Conservation (phyloP, 192 early-diverging fungal species). For the Rhizoclosmatium sp. region DNA sequence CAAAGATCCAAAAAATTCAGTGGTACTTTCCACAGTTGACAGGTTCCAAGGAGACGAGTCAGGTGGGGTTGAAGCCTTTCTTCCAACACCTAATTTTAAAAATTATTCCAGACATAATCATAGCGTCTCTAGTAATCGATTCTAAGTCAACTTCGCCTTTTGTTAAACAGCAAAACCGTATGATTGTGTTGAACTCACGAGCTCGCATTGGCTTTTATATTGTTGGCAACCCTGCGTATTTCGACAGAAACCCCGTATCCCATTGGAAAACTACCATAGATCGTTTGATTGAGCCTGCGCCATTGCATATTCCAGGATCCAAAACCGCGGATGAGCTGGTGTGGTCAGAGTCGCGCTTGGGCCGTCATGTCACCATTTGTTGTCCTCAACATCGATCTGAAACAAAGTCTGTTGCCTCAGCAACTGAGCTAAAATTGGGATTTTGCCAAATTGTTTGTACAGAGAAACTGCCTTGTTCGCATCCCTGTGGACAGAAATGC, state of each 20-base stretch:
- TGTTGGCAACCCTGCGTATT: slow-evolving; percentile 43
- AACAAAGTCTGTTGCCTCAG: not conserved
- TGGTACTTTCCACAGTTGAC: slow-evolving; percentile 39
- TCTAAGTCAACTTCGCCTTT: slow-evolving; percentile 43
- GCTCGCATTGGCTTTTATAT: slow-evolving; percentile 47
- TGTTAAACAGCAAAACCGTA: slow-evolving; percentile 45
- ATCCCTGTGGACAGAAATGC: slow-evolving; percentile 29
- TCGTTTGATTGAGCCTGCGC: slow-evolving; percentile 31
- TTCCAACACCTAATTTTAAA: not conserved
- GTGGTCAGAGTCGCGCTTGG: slow-evolving; percentile 16
- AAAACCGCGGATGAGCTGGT: slow-evolving; percentile 11
- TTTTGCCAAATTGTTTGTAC: slow-evolving; percentile 40
- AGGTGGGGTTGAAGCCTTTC: slow-evolving; percentile 2
- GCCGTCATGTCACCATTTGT: slow-evolving; percentile 22
- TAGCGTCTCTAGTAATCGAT: slow-evolving; percentile 43
- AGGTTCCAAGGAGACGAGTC: slow-evolving; percentile 49
- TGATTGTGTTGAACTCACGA: slow-evolving; percentile 48
- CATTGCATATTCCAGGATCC: not conserved
- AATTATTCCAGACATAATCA: slow-evolving; percentile 26
- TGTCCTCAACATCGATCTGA: slow-evolving; percentile 36
- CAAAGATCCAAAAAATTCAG: slow-evolving; percentile 32
- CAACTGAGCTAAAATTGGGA: slow-evolving; percentile 19
- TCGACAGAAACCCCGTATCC: slow-evolving; percentile 36
- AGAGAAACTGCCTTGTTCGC: slow-evolving; percentile 29
- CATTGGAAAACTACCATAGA: slow-evolving; percentile 45